phyloP scores from a whole-genome alignment of 2,329 filamentous ascomycete genomes.

The Geosmithia flava region DNA sequence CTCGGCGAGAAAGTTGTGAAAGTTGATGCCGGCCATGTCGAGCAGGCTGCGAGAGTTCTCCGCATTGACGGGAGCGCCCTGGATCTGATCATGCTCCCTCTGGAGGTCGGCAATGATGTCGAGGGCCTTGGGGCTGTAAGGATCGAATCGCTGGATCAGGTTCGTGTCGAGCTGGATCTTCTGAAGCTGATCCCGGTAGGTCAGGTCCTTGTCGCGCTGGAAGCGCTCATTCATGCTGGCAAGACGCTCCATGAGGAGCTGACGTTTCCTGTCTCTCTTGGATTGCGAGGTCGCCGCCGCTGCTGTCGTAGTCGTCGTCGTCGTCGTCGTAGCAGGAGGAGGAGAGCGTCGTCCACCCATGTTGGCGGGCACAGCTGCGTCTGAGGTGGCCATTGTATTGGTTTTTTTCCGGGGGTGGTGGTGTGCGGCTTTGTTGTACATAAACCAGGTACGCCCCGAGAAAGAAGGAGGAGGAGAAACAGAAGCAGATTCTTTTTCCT shows the following conservation, averaged over 20 bases:
- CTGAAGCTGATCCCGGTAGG: slow-evolving; percentile 81
- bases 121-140: slow-evolving; percentile 61
- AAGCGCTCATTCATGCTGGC: slow-evolving; percentile 66
- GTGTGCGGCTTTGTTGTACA: too few relatives aligned
- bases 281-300: slow-evolving; percentile 33
- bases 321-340: too few relatives aligned
- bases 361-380: slow-evolving; percentile 18
- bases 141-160: slow-evolving; percentile 73
- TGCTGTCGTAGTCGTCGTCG: background rate
- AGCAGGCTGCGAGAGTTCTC: slow-evolving; percentile 43
- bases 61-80: slow-evolving; percentile 22
- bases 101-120: slow-evolving; percentile 57
- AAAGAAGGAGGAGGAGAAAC: background rate
- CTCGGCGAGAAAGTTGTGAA: slow-evolving; percentile 73
- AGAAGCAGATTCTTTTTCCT: too few relatives aligned
- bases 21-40: slow-evolving; percentile 71
- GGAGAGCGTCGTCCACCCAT: slow-evolving; percentile 21
- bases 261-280: slow-evolving; percentile 84
- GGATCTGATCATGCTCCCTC: slow-evolving; percentile 36
- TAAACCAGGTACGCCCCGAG: background rate
- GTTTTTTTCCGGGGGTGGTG: background rate
- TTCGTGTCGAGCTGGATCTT: slow-evolving; percentile 87
- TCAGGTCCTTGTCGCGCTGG: slow-evolving; percentile 65
- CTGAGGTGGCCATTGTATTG: slow-evolving; percentile 24
- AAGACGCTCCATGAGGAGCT: slow-evolving; percentile 69